phyloP scores from a whole-genome alignment of 495 filamentous ascomycete genomes.

The Trichoderma gamsii region DNA sequence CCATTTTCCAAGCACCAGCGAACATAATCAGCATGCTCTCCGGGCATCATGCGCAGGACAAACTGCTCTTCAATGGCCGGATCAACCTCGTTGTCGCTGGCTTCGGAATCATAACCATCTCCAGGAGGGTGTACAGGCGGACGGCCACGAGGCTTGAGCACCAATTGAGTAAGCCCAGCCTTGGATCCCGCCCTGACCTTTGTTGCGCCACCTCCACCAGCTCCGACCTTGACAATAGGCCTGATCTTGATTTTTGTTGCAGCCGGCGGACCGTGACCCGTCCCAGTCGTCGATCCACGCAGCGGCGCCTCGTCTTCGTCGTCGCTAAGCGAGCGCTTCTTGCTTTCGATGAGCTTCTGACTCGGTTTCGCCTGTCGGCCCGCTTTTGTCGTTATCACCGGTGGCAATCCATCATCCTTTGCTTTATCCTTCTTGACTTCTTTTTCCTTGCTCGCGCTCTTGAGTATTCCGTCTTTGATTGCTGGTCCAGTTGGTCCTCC shows the following conservation, averaged over 20 bases:
- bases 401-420: conserved; percentile 15
- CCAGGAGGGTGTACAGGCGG: conserved; percentile 60
- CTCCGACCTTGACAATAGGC: conserved; percentile 45
- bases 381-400: conserved; percentile 40
- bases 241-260: conserved; percentile 41
- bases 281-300: background rate
- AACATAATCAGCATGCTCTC: conserved; percentile 77
- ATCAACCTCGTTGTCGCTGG: conserved; percentile 80
- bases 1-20: conserved; percentile 63
- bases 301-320: conserved; percentile 32
- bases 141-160: conserved; percentile 14
- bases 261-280: conserved; percentile 18
- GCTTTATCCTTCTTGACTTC: background rate
- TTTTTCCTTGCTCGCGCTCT: background rate
- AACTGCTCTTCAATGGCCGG: conserved; percentile 84
- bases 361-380: conserved; percentile 43
- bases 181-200: conserved; percentile 54
- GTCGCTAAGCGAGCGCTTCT: conserved; percentile 36
- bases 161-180: conserved; percentile 14
- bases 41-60: conserved; percentile 80
- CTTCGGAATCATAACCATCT: conserved; percentile 95
- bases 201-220: background rate
- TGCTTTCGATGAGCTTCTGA: conserved; percentile 35
- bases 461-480: background rate
- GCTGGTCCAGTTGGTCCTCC: conserved; percentile 15